Percentiles rank a stretch among this genome's conserved stretches.
phyloP scores from a whole-genome alignment of 495 filamentous ascomycete genomes.

The Aspergillus hancockii region DNA sequence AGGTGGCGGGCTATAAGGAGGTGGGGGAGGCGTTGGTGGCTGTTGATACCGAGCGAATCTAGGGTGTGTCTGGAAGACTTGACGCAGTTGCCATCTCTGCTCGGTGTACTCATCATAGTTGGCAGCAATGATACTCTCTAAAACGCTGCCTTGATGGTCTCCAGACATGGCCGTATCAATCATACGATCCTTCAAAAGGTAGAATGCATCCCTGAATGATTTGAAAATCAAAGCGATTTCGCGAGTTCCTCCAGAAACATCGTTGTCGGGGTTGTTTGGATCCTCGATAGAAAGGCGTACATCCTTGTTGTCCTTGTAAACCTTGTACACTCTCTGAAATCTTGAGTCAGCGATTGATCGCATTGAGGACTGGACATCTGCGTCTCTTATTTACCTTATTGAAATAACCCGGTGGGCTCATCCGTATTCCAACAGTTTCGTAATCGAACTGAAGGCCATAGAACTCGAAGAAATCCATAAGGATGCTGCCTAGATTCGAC shows the following conservation, averaged over 20 bases:
- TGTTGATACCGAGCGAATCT: constrained; percentile 38
- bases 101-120: constrained; percentile 68
- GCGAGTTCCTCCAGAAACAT: constrained; percentile 79
- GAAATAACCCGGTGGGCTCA: constrained; percentile 69
- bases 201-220: constrained; percentile 64
- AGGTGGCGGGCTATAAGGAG: constrained; percentile 23
- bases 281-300: constrained; percentile 77
- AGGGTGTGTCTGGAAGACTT: constrained; percentile 44
- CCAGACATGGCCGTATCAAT: constrained; percentile 27
- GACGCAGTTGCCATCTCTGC: constrained; percentile 57
- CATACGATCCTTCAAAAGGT: constrained; percentile 60
- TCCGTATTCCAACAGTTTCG: constrained; percentile 63
- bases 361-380: background rate
- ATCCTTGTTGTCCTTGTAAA: constrained; percentile 39
- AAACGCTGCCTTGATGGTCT: constrained; percentile 52
- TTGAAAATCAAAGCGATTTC: constrained; percentile 62
- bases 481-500: constrained; percentile 70
- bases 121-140: constrained; percentile 66
- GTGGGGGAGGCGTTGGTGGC: constrained; percentile 33
- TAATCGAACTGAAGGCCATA: constrained; percentile 82
- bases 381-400: constrained; percentile 62
- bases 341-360: constrained; percentile 7
- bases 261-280: constrained; percentile 79
- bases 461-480: constrained; percentile 84
- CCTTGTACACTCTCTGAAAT: constrained; percentile 21